A percentile compares a stretch with the other conserved stretches of the same genome.
phyloP scores from a whole-genome alignment of 768 basidiomycete genomes.

The Tylopilus balloui region DNA sequence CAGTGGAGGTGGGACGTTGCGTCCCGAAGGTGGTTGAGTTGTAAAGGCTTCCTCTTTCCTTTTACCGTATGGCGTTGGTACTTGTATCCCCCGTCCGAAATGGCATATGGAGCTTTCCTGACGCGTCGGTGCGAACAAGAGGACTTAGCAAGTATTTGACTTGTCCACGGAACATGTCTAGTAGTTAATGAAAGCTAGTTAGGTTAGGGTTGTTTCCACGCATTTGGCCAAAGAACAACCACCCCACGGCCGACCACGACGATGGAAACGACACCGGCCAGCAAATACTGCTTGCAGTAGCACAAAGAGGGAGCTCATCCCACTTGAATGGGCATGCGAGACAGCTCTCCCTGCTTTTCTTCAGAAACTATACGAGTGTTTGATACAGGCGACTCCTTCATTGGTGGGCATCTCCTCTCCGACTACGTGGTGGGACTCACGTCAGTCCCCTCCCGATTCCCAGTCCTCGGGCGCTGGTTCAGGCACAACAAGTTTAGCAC shows the following conservation, averaged over 20 bases:
- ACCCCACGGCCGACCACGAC: slow-evolving; percentile 5
- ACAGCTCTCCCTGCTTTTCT: slow-evolving; percentile 74
- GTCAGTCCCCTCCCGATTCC: neutral
- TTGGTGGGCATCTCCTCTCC: slow-evolving; percentile 46
- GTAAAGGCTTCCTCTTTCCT: neutral
- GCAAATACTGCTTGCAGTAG: slow-evolving; percentile 52
- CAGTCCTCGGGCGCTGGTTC: slow-evolving; percentile 92
- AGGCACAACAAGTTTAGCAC: slow-evolving; percentile 97
- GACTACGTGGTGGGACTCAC: neutral
- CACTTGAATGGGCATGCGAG: slow-evolving; percentile 43
- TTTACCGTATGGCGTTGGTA: slow-evolving; percentile 12
- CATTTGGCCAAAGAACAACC: too few relatives aligned
- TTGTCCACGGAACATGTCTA: too few relatives aligned
- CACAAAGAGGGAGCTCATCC: slow-evolving; percentile 35
- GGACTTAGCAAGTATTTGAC: too few relatives aligned
- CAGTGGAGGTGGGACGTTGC: neutral
- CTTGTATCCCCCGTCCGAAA: slow-evolving; percentile 10
- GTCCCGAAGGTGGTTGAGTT: neutral
- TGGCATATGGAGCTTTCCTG: neutral
- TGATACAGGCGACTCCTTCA: slow-evolving; percentile 87
- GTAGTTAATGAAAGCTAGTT: too few relatives aligned
- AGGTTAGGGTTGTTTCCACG: neutral
- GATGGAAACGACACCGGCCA: slow-evolving; percentile 47
- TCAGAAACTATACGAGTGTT: slow-evolving; percentile 92
- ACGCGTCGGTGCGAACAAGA: too few relatives aligned